Base-by-base conservation (phyloP, 108 stramenopile genomes). In the Nitzschia putrida region DNA sequence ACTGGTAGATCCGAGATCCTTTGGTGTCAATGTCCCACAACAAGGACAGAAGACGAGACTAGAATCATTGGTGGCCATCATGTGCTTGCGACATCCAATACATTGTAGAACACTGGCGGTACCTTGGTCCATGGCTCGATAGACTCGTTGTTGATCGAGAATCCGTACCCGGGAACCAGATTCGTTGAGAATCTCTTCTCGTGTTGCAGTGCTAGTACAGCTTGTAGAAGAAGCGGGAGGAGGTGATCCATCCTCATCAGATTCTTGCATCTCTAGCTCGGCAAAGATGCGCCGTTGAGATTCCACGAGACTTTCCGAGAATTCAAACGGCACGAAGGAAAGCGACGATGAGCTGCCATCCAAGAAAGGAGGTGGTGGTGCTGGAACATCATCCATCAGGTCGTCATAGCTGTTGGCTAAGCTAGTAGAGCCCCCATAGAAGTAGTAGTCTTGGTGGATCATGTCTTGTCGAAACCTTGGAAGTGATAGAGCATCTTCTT, bases 101-200 rank as follows among this genome's bases (percentile, higher is more conserved):
- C 66, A 66, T 25, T 40, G 66, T 26, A 66, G 14, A 10, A 66
- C 21, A 1, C 37, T 52, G n/a, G 66, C 53, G 16, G 39, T 53
- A 3, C 66, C 66, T 18, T 66, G 14, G 6, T 66, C 39, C 51
- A 54, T 54, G 13, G 66, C 66, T 8, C 24, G 10, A 38, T 39
- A 66, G 23, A 66, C 66, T 23, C 66, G 51, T 53, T 66, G 43
- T 29, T 66, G 43, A 29, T 66, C 66, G 3, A 39, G 66, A 54
- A 66, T 66, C 50, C 37, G 51, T 7, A 63, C 61, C 3, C 23
- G 43, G 16, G 61, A 63, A 44, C 61, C 61, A 6, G 24, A 8
- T 11, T 38, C 44, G 13, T 45, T 24, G 0, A 63, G 42, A 23
- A 39, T 63, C 18, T 63, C 44, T 63, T 63, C 61, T 39, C 38